phyloP scores from a whole-genome alignment of 768 basidiomycete species.

The Mycena kentingensis region DNA sequence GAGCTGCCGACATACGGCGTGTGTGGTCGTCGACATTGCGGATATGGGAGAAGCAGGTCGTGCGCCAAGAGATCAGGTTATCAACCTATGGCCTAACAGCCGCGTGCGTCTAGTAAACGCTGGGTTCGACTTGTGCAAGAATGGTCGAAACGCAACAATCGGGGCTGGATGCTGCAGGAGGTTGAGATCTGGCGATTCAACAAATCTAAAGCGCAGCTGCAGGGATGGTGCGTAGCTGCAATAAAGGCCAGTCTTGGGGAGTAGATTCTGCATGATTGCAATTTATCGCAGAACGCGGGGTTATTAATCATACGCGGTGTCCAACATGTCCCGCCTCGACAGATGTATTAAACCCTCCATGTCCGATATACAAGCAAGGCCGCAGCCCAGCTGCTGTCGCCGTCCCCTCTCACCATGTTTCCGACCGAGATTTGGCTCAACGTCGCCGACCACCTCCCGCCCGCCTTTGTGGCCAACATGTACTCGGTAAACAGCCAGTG shows the following conservation, averaged over 20 bases:
- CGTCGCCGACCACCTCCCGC: slow-evolving; percentile 38
- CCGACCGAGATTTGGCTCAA: slow-evolving; percentile 41
- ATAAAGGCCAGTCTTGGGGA: slow-evolving; percentile 6
- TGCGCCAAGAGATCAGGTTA: too few species aligned
- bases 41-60: too few species aligned
- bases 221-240: slow-evolving; percentile 2
- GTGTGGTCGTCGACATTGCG: too few species aligned
- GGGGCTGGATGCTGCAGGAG: slow-evolving; percentile 8
- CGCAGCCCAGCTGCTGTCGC: background rate
- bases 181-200: slow-evolving; percentile 7
- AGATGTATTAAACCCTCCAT: background rate
- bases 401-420: slow-evolving; percentile 19
- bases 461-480: slow-evolving; percentile 34
- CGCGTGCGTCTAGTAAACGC: too few species aligned
- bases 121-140: too few species aligned
- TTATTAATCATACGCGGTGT: too few species aligned
- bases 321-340: too few species aligned
- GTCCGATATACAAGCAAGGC: background rate
- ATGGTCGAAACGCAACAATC: too few species aligned
- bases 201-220: slow-evolving; percentile 3
- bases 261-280: background rate
- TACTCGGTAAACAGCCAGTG: slow-evolving; percentile 40
- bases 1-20: too few species aligned
- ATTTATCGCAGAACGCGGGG: too few species aligned
- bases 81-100: too few species aligned